phyloP scores from a whole-genome alignment of 2,329 filamentous ascomycete species.

The Aspergillus arachidicola region DNA sequence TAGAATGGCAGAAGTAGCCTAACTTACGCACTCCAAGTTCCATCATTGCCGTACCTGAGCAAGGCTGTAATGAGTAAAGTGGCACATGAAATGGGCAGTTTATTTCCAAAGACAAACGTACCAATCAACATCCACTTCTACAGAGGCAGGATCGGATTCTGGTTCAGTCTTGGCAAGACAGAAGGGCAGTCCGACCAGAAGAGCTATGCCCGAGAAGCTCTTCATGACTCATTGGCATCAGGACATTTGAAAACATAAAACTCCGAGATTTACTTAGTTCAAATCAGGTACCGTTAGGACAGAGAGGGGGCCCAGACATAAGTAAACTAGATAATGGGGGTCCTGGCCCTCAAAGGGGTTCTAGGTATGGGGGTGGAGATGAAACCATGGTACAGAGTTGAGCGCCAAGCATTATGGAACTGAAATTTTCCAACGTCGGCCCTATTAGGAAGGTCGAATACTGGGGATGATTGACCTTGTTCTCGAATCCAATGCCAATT shows the following conservation, averaged over 20 bases:
- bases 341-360: background rate
- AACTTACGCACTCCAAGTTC: conserved; percentile 5
- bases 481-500: background rate
- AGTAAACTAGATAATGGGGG: background rate
- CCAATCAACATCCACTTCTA: background rate
- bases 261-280: background rate
- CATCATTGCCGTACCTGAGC: background rate
- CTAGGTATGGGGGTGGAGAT: background rate
- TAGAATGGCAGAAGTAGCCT: background rate
- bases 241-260: background rate
- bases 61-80: background rate
- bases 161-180: background rate
- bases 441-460: background rate
- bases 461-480: background rate
- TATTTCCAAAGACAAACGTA: background rate
- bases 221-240: background rate
- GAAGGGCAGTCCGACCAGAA: conserved; percentile 2
- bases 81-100: background rate
- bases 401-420: background rate
- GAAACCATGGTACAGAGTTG: background rate
- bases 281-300: background rate
- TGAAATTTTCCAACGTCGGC: background rate
- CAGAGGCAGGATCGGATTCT: background rate
- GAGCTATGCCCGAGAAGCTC: background rate
- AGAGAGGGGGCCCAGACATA: background rate